phyloP scores from a whole-genome alignment of 2,329 filamentous ascomycete genomes.

The Truncatella angustata region DNA sequence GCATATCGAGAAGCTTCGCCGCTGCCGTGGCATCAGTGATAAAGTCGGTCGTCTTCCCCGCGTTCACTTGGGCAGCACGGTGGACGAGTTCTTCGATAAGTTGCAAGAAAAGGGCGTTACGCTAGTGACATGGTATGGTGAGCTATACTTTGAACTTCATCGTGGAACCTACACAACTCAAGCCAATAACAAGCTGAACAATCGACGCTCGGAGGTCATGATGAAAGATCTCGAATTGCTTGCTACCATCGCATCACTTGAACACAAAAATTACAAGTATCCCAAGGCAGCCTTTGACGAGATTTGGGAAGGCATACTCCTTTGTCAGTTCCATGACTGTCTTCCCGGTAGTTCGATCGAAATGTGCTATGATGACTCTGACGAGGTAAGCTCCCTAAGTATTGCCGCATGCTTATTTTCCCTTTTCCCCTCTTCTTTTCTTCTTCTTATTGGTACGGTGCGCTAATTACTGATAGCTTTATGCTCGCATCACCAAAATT shows the following conservation, averaged over 20 bases:
- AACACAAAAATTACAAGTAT: slow-evolving; percentile 74
- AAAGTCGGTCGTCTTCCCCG: slow-evolving; percentile 79
- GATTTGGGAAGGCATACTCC: slow-evolving; percentile 90
- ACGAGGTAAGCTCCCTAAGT: slow-evolving; percentile 54
- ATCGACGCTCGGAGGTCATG: slow-evolving; percentile 80
- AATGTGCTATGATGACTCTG: slow-evolving; percentile 97
- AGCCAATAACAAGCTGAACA: slow-evolving; percentile 95
- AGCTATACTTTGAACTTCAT: slow-evolving; percentile 97
- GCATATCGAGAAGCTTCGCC: slow-evolving; percentile 89
- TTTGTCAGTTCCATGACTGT: slow-evolving; percentile 98
- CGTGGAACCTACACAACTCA: slow-evolving; percentile 97
- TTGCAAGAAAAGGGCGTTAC: slow-evolving; percentile 76
- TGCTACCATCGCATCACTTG: slow-evolving; percentile 80
- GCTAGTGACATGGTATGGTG: slow-evolving; percentile 95
- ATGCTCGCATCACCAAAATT: slow-evolving; percentile 76
- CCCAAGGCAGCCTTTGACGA: slow-evolving; percentile 91
- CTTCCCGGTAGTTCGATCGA: slow-evolving; percentile 92
- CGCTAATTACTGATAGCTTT: slow-evolving; percentile 55
- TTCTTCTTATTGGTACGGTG: no score
- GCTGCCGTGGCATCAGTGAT: slow-evolving; percentile 89
- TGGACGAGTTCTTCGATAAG: slow-evolving; percentile 90
- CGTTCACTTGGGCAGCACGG: slow-evolving; percentile 82
- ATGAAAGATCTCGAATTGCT: slow-evolving; percentile 86
- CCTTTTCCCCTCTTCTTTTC: no score
- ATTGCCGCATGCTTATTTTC: no score